These are phyloP conservation scores for Fusarium cicatricum DNA, from an alignment of 2,329 filamentous ascomycete species.

Conservation along the genomic window DNA sequence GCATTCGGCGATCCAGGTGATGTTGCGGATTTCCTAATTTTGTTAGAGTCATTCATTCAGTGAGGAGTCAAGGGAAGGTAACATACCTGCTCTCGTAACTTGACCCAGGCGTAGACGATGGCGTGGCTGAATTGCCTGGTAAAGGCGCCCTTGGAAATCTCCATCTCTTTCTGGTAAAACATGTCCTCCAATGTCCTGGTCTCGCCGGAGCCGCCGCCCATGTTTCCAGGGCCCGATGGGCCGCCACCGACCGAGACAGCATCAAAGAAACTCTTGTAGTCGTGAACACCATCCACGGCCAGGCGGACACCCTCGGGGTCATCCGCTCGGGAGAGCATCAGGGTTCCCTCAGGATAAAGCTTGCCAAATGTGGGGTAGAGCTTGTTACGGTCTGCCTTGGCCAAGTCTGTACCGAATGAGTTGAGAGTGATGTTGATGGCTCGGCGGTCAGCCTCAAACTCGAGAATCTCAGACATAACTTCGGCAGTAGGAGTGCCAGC, in stretches of 20 bases:
- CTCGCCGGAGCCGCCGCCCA: slow-evolving; percentile 80
- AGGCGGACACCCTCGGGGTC: slow-evolving; percentile 93
- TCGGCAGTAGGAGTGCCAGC: slow-evolving; percentile 88
- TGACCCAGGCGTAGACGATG: slow-evolving; percentile 97
- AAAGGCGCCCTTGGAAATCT: slow-evolving; percentile 93
- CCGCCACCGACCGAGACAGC: slow-evolving; percentile 81
- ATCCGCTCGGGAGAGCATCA: slow-evolving; percentile 94
- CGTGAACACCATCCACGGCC: slow-evolving; percentile 89
- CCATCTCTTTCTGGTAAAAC: slow-evolving; percentile 99
- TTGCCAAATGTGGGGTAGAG: slow-evolving; percentile 92
- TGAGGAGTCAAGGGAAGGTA: not conserved
- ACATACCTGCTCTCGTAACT: slow-evolving; percentile 92
- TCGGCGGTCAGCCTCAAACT: slow-evolving; percentile 95
- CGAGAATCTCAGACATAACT: slow-evolving; percentile 93
- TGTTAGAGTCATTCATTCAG: slow-evolving; percentile 42
- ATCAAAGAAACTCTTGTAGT: slow-evolving; percentile 97
- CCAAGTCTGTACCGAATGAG: slow-evolving; percentile 95
- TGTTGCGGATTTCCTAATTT: slow-evolving; percentile 93
- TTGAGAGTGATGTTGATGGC: slow-evolving; percentile 99
- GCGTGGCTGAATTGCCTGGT: slow-evolving; percentile 95
- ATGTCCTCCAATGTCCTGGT: slow-evolving; percentile 93
- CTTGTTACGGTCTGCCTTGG: slow-evolving; percentile 93
- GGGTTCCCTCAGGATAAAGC: slow-evolving; percentile 90
- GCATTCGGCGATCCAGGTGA: slow-evolving; percentile 99
- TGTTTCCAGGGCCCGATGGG: slow-evolving; percentile 79